These are phyloP conservation scores for Ensete glaucum DNA, from an alignment of 176 grass and related monocot species.

Conservation along the genomic window DNA sequence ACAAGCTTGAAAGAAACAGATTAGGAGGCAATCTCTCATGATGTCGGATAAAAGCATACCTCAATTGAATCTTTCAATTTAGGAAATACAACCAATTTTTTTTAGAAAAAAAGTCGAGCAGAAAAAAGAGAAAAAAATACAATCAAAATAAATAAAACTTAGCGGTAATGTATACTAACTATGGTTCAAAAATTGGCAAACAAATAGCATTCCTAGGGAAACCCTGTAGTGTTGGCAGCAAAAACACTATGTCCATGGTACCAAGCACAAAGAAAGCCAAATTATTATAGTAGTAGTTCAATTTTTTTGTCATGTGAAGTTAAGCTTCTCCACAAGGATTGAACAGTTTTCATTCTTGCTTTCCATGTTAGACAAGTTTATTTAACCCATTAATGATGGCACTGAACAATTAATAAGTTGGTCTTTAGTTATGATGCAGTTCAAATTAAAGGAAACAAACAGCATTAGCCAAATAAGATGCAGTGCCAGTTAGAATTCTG, in stretches of 20 bases:
- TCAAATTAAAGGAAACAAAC: too few species aligned
- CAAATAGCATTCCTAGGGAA: not conserved
- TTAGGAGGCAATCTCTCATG: not conserved
- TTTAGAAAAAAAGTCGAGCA: not conserved
- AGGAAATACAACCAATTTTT: constrained; percentile 42
- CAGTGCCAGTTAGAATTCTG: too few species aligned
- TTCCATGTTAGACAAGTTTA: not conserved
- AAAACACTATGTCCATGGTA: too few species aligned
- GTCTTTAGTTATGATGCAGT: too few species aligned
- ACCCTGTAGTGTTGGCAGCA: not conserved
- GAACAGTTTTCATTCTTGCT: not conserved
- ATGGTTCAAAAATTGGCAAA: not conserved
- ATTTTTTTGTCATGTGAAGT: not conserved
- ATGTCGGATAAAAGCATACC: constrained; percentile 28
- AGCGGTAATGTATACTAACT: not conserved
- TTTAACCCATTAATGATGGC: too few species aligned
- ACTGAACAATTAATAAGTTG: too few species aligned
- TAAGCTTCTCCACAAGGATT: not conserved
- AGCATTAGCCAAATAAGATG: too few species aligned
- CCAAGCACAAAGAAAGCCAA: too few species aligned
- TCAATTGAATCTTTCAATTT: constrained; percentile 82
- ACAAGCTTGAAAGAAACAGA: not conserved
- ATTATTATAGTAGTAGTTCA: too few species aligned
- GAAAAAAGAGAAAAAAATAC: not conserved
- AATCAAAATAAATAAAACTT: not conserved